These are phyloP conservation scores for Fusarium abutilonis DNA, from an alignment of 2,329 filamentous ascomycete species.

Conservation along the genomic window DNA sequence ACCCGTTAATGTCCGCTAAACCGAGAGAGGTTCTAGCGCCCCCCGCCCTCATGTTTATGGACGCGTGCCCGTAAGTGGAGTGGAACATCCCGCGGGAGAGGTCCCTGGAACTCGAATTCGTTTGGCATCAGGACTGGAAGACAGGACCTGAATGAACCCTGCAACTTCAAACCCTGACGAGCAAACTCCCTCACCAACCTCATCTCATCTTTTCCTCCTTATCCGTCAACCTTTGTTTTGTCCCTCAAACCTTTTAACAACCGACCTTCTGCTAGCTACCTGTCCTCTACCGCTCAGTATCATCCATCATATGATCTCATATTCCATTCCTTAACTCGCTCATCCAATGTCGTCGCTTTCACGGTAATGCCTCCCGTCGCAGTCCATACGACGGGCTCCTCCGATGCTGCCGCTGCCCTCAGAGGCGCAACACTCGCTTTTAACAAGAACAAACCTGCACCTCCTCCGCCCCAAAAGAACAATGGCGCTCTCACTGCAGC, in stretches of 20 bases:
- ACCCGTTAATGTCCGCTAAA: conserved; percentile 24
- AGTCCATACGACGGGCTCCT: conserved; percentile 45
- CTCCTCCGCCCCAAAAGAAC: conserved; percentile 41
- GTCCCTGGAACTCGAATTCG: conserved; percentile 28
- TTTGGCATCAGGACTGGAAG: no score
- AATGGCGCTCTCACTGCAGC: conserved; percentile 59
- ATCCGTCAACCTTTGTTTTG: not conserved
- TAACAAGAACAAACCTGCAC: conserved; percentile 50
- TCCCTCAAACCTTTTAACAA: no score
- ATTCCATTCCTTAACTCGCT: conserved; percentile 12
- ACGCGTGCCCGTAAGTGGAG: not conserved
- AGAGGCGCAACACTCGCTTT: conserved; percentile 67
- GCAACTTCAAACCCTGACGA: conserved; percentile 2
- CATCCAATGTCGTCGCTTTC: conserved; percentile 31
- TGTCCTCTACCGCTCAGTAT: no score
- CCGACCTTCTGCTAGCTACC: no score
- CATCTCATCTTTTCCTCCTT: conserved; percentile 6
- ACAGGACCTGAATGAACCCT: conserved; percentile 18
- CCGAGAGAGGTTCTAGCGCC: conserved; percentile 26
- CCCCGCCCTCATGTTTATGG: not conserved
- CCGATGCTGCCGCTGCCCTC: conserved; percentile 58
- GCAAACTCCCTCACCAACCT: not conserved
- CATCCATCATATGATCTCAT: conserved; percentile 31
- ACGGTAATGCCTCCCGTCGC: conserved; percentile 52
- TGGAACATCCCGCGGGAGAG: conserved; percentile 25